Evolutionary conservation across 192 early-diverging fungal species (phyloP), one percentile per base, ranked within the genome.

Genomic region (Backusella tarrabulga): DNA sequence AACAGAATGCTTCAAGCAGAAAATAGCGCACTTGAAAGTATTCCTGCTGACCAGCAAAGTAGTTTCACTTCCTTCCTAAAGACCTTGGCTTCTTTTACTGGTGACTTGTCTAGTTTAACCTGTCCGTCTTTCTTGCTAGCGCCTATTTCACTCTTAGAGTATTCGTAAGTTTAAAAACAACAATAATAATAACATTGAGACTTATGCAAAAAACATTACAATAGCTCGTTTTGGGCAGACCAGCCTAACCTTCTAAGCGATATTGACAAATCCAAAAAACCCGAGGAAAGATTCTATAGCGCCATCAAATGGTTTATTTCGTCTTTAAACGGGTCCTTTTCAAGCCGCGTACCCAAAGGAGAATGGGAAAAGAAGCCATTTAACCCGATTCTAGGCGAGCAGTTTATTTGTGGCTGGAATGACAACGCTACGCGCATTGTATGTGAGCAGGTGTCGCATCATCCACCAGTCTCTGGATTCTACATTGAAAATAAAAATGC

Each of bases 61-160:
- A 88, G 87, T 44, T 88, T 94, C 78, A 83, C 87, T 46, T 87
- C 87, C 1, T 93, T 94, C 67, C 66, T 93, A 42, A 88, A 90
- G 76, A 90, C 89, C 21, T 78, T 95, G 26, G 88, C 92, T 36
- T 90, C 92, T 36, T 93, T 93, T 73, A 93, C 94, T 17, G 94
- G 94, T 54, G 94, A 95, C 73, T 85, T 95, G 34, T 93, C 92
- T 9, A 88, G 88, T 67, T 83, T 95, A 66, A 94, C 94, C 3
- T 93, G 92, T 79, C 94, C 94, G 63, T 90, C 92, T 46, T 95
- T 94, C 75, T 77, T 95, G 8, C 83, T 95, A 42, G 91, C 89
- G 67, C 92, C 92, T 71, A 89, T 89, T 68, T 94, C 93, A 75
- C 81, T 94, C 50, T 87, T 95, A 36, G 94, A 95, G 76, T 95